Evolutionary conservation across 352 stramenopile genomes (phyloP).

Genomic region (Phytophthora melonis): DNA sequence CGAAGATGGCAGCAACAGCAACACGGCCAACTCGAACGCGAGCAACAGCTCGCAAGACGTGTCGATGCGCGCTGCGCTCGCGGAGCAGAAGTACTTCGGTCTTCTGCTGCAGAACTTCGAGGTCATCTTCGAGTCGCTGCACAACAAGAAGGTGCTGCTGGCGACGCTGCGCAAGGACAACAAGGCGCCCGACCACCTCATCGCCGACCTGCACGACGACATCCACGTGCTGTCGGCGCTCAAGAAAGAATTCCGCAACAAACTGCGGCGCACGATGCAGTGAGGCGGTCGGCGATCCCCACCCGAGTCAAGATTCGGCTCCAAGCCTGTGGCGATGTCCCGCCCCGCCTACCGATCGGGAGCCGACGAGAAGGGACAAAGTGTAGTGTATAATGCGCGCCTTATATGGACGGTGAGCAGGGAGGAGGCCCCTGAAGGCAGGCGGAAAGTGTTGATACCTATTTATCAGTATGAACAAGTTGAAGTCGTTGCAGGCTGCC

Average conservation of each 20-base stretch:
- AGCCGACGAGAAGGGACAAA: background rate
- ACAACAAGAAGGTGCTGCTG: slow-evolving; percentile 88
- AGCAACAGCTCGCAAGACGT: slow-evolving; percentile 57
- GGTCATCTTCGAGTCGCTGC: slow-evolving; percentile 83
- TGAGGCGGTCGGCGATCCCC: too few relatives aligned
- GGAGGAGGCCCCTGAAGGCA: slow-evolving; percentile 3
- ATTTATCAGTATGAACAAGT: slow-evolving; percentile 14
- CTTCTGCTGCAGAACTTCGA: slow-evolving; percentile 87
- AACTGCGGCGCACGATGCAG: slow-evolving; percentile 67
- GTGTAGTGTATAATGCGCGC: slow-evolving; percentile 23
- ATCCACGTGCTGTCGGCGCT: slow-evolving; percentile 84
- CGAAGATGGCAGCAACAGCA: slow-evolving; percentile 64
- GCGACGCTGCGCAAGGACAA: slow-evolving; percentile 75
- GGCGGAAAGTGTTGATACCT: slow-evolving; percentile 6
- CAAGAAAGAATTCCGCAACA: slow-evolving; percentile 85
- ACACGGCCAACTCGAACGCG: slow-evolving; percentile 60
- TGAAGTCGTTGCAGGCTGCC: background rate
- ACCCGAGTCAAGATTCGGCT: slow-evolving; percentile 1
- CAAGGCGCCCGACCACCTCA: slow-evolving; percentile 73
- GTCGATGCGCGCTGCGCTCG: slow-evolving; percentile 63
- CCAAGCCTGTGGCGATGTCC: slow-evolving; percentile 1
- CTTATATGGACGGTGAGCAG: slow-evolving; percentile 9
- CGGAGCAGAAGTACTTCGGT: slow-evolving; percentile 85
- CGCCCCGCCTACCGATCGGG: background rate
- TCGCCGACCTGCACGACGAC: slow-evolving; percentile 81